Base-by-base conservation (phyloP, 2,329 filamentous ascomycete genomes). In the Cercospora sp. region DNA sequence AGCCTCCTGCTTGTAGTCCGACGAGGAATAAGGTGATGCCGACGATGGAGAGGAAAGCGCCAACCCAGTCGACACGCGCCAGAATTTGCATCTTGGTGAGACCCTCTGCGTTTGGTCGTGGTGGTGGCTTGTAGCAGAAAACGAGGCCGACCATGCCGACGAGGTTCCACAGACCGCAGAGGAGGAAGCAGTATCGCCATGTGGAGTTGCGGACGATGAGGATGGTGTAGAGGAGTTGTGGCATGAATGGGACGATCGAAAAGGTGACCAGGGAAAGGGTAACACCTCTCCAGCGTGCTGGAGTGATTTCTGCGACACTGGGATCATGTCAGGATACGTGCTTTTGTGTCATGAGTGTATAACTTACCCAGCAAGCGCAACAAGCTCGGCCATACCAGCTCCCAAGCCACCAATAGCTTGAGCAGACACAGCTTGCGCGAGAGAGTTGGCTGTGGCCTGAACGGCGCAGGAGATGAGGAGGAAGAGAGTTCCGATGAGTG, bases 221-320 rank as follows among this genome's bases (percentile, higher is more conserved):
- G 74, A 90, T 87, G 28, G 82, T 86, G 80, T 84, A 90, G 43
- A 90, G 78, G 0, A 88, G 86, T 1, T 87, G 85, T 0, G 88
- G 87, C 66, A 84, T 84, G 75, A 89, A 89, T 0, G 87, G 88
- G 1, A 88, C 71, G 66, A 90, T 88, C 67, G 85, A 87, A 72
- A 89, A 83, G 58, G 89, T 85, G 10, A 90, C 78, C 0, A 73
- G 65, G 26, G 71, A 72, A n/a, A 73, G 70, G 3, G 71, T 73
- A 9, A 71, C 71, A 30, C 71, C 71, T 61, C 71, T 67, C 71
- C 70, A 73, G 51, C 69, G 58, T 18, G 65, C 61, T 30, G 71
- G 71, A 1, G 71, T 73, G 60, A 73, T 73, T n/a, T 73, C 71
- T 26, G 71, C 71, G 30, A 73, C 71, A 60, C 71, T 73, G 37